These are phyloP conservation scores for Leishmania arabica DNA, from an alignment of 208 protist species.

Conservation along the genomic window DNA sequence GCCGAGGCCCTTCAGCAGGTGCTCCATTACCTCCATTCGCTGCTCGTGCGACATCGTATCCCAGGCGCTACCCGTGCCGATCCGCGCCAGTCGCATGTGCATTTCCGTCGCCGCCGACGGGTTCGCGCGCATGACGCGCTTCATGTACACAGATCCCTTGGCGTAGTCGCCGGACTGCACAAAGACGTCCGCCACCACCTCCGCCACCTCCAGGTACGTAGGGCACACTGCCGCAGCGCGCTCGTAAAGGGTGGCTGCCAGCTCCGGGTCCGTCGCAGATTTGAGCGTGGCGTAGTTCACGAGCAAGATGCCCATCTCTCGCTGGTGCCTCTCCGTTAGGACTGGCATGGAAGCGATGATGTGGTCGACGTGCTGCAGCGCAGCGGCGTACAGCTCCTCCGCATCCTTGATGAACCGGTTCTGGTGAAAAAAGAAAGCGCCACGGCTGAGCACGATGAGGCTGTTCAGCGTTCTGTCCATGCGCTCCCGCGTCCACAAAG, in stretches of 20 bases:
- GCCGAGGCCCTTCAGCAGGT: slow-evolving; percentile 59
- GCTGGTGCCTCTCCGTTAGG: slow-evolving; percentile 34
- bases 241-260: slow-evolving; percentile 61
- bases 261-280: slow-evolving; percentile 17
- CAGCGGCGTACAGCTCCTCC: slow-evolving; percentile 71
- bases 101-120: slow-evolving; percentile 32
- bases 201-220: slow-evolving; percentile 53
- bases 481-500: slow-evolving; percentile 19
- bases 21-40: slow-evolving; percentile 56
- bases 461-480: slow-evolving; percentile 41
- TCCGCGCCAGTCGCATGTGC: slow-evolving; percentile 43
- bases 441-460: slow-evolving; percentile 78
- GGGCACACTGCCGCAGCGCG: slow-evolving; percentile 51
- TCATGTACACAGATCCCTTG: slow-evolving; percentile 56
- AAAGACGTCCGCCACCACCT: slow-evolving; percentile 71
- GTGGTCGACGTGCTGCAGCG: slow-evolving; percentile 45
- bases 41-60: slow-evolving; percentile 36
- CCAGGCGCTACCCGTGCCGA: slow-evolving; percentile 53
- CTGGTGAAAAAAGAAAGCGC: slow-evolving; percentile 83
- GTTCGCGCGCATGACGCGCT: slow-evolving; percentile 36
- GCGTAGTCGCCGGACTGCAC: slow-evolving; percentile 64
- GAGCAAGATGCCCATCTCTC: slow-evolving; percentile 69
- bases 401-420: slow-evolving; percentile 59
- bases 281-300: slow-evolving; percentile 81
- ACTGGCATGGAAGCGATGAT: slow-evolving; percentile 23